Evolutionary conservation across 1,139 yeast species (phyloP).

Genomic region (Kurtzmaniella natalensis): DNA sequence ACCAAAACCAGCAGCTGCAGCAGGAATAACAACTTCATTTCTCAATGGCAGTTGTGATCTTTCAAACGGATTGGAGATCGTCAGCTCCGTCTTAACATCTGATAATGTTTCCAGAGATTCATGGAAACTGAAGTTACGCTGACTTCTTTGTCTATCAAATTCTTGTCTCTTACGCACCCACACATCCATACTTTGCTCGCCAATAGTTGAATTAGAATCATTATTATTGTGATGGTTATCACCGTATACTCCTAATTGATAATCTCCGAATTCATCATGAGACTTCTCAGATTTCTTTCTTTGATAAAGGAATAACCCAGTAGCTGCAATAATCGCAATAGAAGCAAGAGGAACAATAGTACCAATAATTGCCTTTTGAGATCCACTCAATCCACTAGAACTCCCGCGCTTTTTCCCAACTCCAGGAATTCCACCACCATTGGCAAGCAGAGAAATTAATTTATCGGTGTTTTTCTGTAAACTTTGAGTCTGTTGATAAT

Average conservation of each 20-base stretch:
- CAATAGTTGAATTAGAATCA: slow-evolving; percentile 41
- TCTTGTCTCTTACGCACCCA: slow-evolving; percentile 52
- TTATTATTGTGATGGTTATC: slow-evolving; percentile 20
- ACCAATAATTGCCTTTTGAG: slow-evolving; percentile 30
- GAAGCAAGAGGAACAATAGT: slow-evolving; percentile 31
- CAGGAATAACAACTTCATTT: not conserved
- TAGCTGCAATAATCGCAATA: slow-evolving; percentile 14
- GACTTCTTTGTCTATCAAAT: slow-evolving; percentile 30
- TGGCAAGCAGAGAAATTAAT: slow-evolving; percentile 1
- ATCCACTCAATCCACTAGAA: slow-evolving; percentile 5
- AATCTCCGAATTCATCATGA: slow-evolving; percentile 25
- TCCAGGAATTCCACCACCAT: too few species aligned
- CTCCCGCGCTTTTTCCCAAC: slow-evolving; percentile 3
- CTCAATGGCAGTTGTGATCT: not conserved
- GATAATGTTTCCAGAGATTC: slow-evolving; percentile 29
- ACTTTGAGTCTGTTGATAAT: slow-evolving; percentile 19
- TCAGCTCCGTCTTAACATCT: slow-evolving; percentile 7
- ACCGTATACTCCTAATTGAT: slow-evolving; percentile 30
- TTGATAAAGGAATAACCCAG: slow-evolving; percentile 15
- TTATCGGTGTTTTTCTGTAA: slow-evolving; percentile 14
- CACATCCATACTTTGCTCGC: slow-evolving; percentile 38
- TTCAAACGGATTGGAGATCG: slow-evolving; percentile 3
- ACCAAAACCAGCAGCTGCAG: not conserved
- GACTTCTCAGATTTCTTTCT: slow-evolving; percentile 18
- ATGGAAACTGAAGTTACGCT: slow-evolving; percentile 19